These are phyloP conservation scores for Pelargonium fulgidum DNA, from an alignment of 441 rosid species.

Conservation along the genomic window DNA sequence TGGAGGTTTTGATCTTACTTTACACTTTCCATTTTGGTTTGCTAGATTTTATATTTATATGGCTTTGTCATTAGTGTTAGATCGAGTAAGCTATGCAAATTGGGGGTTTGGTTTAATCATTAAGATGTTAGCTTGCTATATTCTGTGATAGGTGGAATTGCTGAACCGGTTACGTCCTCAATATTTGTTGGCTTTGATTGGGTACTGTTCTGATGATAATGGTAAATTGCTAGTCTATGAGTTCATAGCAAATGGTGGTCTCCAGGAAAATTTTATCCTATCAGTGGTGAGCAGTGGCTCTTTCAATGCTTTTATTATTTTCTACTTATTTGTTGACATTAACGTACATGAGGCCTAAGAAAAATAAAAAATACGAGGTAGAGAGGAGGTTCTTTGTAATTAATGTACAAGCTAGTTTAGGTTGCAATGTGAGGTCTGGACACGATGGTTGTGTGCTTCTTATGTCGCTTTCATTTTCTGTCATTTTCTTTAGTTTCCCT, in stretches of 20 bases:
- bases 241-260: constrained; percentile 64
- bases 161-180: constrained; percentile 65
- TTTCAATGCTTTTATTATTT: background rate
- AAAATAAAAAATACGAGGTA: constrained; percentile 2
- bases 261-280: constrained; percentile 70
- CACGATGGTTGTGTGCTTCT: background rate
- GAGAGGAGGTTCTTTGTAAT: background rate
- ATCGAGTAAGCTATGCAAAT: background rate
- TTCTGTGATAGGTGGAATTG: constrained; percentile 56
- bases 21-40: background rate
- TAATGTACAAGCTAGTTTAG: background rate
- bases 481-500: background rate
- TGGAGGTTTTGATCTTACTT: constrained; percentile 52
- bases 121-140: too few relatives aligned
- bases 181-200: constrained; percentile 68
- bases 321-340: constrained; percentile 5
- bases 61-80: background rate
- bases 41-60: background rate
- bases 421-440: constrained; percentile 1
- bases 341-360: background rate
- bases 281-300: constrained; percentile 34
- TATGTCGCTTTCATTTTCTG: background rate
- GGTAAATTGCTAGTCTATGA: constrained; percentile 64
- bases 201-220: constrained; percentile 69
- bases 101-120: constrained; percentile 8